A percentile compares a stretch with the other conserved stretches of the same genome.
Evolutionary conservation across 73 alveolate genomes (phyloP).

Genomic region (Symbiodinium natans): DNA sequence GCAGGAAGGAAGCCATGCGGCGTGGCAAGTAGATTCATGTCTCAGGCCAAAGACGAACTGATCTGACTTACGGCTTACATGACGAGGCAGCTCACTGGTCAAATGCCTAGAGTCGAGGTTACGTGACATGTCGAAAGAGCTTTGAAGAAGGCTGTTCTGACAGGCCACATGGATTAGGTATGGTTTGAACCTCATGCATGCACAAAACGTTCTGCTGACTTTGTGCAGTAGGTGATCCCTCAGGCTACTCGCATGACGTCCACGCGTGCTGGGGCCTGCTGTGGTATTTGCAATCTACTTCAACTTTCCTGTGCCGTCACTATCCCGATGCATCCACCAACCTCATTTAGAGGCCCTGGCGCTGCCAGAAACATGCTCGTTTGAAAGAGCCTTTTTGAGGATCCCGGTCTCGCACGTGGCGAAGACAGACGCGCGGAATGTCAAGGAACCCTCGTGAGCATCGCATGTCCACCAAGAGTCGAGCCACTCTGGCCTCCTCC

Average conservation of each 20-base stretch:
- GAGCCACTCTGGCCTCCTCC: too few species aligned
- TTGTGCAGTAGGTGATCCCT: not conserved
- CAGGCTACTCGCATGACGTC: not conserved
- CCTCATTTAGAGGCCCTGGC: too few species aligned
- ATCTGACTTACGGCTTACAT: too few species aligned
- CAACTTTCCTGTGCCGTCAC: not conserved
- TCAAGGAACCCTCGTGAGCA: too few species aligned
- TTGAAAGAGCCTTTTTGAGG: too few species aligned
- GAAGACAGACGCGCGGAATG: too few species aligned
- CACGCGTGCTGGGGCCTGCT: not conserved
- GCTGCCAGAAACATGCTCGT: too few species aligned
- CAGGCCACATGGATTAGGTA: not conserved
- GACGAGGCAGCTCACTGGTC: not conserved
- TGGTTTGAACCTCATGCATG: not conserved
- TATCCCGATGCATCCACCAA: too few species aligned
- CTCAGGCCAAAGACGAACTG: not conserved
- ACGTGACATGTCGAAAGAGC: not conserved
- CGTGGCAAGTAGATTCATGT: not conserved
- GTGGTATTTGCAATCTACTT: not conserved
- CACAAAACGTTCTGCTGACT: too few species aligned
- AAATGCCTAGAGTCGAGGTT: not conserved
- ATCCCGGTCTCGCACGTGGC: too few species aligned
- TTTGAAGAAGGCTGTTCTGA: not conserved
- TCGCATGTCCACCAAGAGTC: too few species aligned
- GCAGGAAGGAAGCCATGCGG: conserved; percentile 1